Conservation (phyloP, 2,329 filamentous ascomycete genomes). For the Arachnomyces sp. region DNA sequence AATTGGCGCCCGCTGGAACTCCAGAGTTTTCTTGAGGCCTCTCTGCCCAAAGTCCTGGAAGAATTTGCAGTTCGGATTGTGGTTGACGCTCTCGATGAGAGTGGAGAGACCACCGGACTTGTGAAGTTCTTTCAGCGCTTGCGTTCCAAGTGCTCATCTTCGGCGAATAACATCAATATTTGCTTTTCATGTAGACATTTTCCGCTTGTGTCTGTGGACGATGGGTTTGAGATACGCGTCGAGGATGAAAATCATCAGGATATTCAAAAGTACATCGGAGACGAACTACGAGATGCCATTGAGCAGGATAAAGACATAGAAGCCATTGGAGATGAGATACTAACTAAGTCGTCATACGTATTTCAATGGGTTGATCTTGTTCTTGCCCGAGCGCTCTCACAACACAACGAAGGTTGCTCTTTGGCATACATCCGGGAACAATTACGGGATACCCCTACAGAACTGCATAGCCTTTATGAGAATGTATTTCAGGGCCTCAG, state of each 20-base stretch:
- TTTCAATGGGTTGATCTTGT: constrained; percentile 16
- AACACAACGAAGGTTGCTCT: constrained; percentile 11
- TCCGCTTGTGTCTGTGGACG: constrained; percentile 1
- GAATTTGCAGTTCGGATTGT: constrained; percentile 10
- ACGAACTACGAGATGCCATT: constrained; percentile 1
- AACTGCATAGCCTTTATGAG: constrained; percentile 6
- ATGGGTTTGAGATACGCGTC: constrained; percentile 10
- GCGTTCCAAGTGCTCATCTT: neutral
- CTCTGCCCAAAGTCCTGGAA: neutral
- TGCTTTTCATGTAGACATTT: constrained; percentile 14
- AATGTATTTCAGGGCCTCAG: constrained; percentile 6
- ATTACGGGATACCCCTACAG: constrained; percentile 7
- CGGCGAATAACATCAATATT: constrained; percentile 3
- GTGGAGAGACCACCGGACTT: constrained; percentile 9
- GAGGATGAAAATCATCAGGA: constrained; percentile 15
- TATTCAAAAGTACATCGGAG: constrained; percentile 9
- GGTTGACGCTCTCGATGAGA: constrained; percentile 20
- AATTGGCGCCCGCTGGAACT: constrained; percentile 6
- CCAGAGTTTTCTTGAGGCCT: constrained; percentile 3
- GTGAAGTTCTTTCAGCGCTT: constrained; percentile 10
- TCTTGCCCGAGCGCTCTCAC: constrained; percentile 8
- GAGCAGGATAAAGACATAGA: constrained; percentile 1
- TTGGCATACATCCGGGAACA: neutral
- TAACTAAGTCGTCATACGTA: constrained; percentile 9
- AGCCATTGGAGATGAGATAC: constrained; percentile 2